Conservation (phyloP, 2,329 filamentous ascomycete genomes). For the Aspergillus terreus region DNA sequence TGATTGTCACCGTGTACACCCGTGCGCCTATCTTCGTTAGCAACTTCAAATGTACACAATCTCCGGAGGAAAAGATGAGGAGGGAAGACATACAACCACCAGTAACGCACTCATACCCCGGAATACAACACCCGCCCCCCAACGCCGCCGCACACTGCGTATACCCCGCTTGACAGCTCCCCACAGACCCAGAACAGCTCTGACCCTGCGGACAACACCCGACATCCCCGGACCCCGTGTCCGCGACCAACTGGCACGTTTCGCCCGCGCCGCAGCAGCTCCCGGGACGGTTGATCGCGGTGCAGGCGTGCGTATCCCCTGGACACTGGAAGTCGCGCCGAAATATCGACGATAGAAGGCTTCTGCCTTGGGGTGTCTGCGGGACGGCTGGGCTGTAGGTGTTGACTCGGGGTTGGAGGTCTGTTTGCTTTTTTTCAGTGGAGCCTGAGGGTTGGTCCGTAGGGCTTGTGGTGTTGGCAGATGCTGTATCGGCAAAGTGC, state of each 20-base stretch:
- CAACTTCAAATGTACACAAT: not conserved
- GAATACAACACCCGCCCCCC: conserved; percentile 61
- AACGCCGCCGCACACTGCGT: conserved; percentile 51
- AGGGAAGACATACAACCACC: conserved; percentile 47
- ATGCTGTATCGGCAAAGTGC: conserved; percentile 27
- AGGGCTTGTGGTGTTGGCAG: conserved; percentile 6
- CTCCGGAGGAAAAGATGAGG: not conserved
- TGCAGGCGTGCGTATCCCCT: conserved; percentile 51
- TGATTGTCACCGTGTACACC: conserved; percentile 35
- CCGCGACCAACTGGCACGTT: conserved; percentile 52
- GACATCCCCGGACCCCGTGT: conserved; percentile 53
- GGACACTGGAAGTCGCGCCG: conserved; percentile 56
- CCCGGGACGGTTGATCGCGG: conserved; percentile 53
- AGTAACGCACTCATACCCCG: conserved; percentile 55
- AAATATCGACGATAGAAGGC: conserved; percentile 1
- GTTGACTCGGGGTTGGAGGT: conserved; percentile 12
- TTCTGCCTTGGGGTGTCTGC: no score
- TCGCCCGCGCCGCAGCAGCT: conserved; percentile 55
- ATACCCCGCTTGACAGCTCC: conserved; percentile 51
- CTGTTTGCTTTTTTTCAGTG: conserved; percentile 2
- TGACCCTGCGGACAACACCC: conserved; percentile 58
- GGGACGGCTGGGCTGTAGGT: not conserved
- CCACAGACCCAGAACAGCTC: conserved; percentile 51
- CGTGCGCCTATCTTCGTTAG: conserved; percentile 24
- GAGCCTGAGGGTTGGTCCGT: not conserved